Conservation (phyloP, 768 basidiomycete genomes). For the Lactarius trivialis region DNA sequence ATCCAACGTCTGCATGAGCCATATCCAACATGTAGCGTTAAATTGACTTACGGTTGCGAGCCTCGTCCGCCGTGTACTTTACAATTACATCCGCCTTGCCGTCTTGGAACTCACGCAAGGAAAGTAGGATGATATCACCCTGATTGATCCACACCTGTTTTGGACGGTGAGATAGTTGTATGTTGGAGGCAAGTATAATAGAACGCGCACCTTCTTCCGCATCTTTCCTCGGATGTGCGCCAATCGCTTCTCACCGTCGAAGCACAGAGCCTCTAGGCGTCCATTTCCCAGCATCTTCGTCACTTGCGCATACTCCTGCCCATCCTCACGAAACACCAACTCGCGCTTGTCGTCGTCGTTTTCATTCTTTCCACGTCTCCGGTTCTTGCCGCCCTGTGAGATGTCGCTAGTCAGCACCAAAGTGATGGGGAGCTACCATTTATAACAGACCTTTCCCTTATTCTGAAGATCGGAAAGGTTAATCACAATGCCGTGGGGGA, state of each 20-base stretch:
- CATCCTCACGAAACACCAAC: conserved; percentile 96
- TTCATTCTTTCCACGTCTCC: conserved; percentile 99
- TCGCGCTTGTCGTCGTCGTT: conserved; percentile 99
- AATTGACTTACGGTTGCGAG: conserved; percentile 55
- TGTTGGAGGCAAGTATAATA: neutral
- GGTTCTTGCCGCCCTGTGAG: conserved; percentile 92
- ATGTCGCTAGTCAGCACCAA: conserved; percentile 10
- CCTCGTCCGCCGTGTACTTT: conserved; percentile 96
- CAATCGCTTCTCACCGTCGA: conserved; percentile 96
- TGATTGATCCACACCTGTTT: conserved; percentile 97
- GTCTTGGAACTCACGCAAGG: conserved; percentile 97
- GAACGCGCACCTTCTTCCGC: conserved; percentile 84
- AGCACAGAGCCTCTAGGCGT: conserved; percentile 91
- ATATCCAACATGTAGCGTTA: neutral
- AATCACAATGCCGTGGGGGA: neutral
- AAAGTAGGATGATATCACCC: conserved; percentile 92
- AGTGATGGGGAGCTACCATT: neutral
- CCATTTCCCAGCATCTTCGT: conserved; percentile 99
- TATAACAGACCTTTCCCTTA: conserved; percentile 59
- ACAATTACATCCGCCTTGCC: conserved; percentile 99
- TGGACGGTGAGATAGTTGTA: neutral
- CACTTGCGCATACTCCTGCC: conserved; percentile 98
- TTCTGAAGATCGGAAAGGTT: conserved; percentile 38
- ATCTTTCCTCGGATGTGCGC: conserved; percentile 99
- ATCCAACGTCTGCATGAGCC: neutral